Percentiles rank a stretch among this genome's conserved stretches.
Evolutionary conservation across 345 rosid genomes (phyloP).

Genomic region (Cardamine occulta): DNA sequence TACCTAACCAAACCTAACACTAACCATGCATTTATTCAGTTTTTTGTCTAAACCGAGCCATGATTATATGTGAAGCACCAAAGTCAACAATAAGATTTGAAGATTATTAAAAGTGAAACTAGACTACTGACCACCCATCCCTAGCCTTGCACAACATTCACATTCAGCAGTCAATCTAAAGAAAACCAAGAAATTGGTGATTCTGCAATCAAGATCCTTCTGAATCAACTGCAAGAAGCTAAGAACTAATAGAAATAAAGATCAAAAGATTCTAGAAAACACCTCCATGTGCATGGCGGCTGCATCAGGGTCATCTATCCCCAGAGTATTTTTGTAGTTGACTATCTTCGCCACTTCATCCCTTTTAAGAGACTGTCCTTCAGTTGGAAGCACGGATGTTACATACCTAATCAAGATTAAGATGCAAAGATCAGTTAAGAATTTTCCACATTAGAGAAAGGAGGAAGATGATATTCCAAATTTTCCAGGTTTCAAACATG

Average conservation of each 20-base stretch:
- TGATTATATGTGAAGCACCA: too few relatives aligned
- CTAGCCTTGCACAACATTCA: too few relatives aligned
- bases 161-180: constrained; percentile 90
- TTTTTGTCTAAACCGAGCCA: too few relatives aligned
- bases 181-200: constrained; percentile 28
- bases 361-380: constrained; percentile 75
- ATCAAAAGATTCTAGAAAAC: constrained; percentile 27
- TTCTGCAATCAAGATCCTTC: constrained; percentile 7
- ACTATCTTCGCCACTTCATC: constrained; percentile 79
- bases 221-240: constrained; percentile 10
- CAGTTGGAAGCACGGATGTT: constrained; percentile 75
- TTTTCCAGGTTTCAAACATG: background rate
- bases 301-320: constrained; percentile 97
- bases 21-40: too few relatives aligned
- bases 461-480: background rate
- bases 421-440: constrained; percentile 8
- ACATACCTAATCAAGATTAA: constrained; percentile 61
- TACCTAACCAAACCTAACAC: too few relatives aligned
- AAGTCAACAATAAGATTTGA: too few relatives aligned
- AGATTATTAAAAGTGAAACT: too few relatives aligned
- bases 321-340: constrained; percentile 77
- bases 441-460: constrained; percentile 10
- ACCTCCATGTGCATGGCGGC: constrained; percentile 99
- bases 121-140: too few relatives aligned
- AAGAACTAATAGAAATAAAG: background rate